Base-by-base conservation (phyloP, 2,329 filamentous ascomycete genomes). In the Trichoderma aggressivum region DNA sequence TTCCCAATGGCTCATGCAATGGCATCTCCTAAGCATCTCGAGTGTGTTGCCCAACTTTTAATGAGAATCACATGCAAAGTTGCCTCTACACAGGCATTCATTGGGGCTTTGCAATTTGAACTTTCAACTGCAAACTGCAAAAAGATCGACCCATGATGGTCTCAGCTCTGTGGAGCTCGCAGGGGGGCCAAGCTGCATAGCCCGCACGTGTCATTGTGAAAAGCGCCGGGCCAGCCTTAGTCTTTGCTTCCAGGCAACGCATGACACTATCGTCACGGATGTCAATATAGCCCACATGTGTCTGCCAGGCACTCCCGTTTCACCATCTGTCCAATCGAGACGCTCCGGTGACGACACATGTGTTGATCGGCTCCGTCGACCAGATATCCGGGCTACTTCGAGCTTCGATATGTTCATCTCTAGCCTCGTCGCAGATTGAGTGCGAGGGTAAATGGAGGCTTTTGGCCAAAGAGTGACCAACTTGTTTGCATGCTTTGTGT, bases 291-390 rank as follows among this genome's bases (percentile, higher is more conserved):
- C 30, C 34, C n/a, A 16, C 53, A 67, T 60, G 65, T 28, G 32
- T 34, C 66, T 24, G 66, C 66, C 66, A 69, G 66, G 66, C 66
- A 69, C 66, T 69, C 39, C 56, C 56, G 56, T 36, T 34, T 39
- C 39, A 60, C 21, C 8, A 14, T 53, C 24, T 28, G 56, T 69
- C 66, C 66, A 69, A 69, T 69, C 21, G 39, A 39, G 58, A 14
- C 39, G 66, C 58, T 53, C 30, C 53, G 14, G 56, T 69, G 66
- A 69, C 66, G 66, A 53, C 66, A 69, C 66, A 69, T 61, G 34
- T 53, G 32, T 69, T 39, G 66, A 36, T 53, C 66, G 26, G n/a
- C 47, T n/a, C 36, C 39, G 10, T 16, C 11, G 26, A 34, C 55
- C 53, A 60, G 36, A 32, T 14, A 26, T 30, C 16, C 24, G 53